These are phyloP conservation scores for Crucihimalaya himalaica DNA, from an alignment of 345 rosid genomes.

Conservation along the genomic window DNA sequence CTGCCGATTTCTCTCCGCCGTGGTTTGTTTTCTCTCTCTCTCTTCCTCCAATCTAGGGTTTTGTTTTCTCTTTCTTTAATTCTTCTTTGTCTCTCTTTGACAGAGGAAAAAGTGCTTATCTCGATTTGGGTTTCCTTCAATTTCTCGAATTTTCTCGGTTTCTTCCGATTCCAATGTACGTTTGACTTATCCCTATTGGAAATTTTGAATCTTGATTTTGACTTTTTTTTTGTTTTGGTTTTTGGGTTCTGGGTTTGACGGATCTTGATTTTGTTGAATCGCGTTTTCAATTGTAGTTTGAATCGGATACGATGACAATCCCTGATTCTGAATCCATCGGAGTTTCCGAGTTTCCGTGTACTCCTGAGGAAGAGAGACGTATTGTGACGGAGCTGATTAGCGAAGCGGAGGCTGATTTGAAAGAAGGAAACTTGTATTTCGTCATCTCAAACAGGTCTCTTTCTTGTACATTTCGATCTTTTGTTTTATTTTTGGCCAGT, in stretches of 20 bases:
- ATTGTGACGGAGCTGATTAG: slow-evolving; percentile 54
- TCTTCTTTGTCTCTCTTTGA: neutral
- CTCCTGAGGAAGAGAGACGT: slow-evolving; percentile 69
- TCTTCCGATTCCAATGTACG: slow-evolving; percentile 37
- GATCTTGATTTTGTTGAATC: slow-evolving; percentile 4
- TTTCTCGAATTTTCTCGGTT: slow-evolving; percentile 18
- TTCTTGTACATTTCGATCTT: neutral
- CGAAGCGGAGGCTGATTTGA: slow-evolving; percentile 59
- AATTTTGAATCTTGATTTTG: neutral
- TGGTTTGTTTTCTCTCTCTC: slow-evolving; percentile 4
- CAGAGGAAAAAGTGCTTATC: slow-evolving; percentile 35
- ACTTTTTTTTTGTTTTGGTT: neutral
- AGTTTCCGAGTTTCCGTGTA: slow-evolving; percentile 54
- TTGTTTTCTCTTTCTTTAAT: neutral
- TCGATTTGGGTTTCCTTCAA: slow-evolving; percentile 19
- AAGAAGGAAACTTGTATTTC: slow-evolving; percentile 76
- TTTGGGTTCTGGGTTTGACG: neutral
- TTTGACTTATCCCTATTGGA: neutral
- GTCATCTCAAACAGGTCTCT: slow-evolving; percentile 69
- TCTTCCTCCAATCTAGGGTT: slow-evolving; percentile 42
- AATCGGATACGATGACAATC: slow-evolving; percentile 52
- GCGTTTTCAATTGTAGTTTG: slow-evolving; percentile 36
- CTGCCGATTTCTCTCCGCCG: slow-evolving; percentile 21
- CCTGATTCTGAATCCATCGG: slow-evolving; percentile 51
- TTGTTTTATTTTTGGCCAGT: neutral